phyloP scores from a whole-genome alignment of 2,329 filamentous ascomycete species.

The Arthrobotrys pseudoclavata region DNA sequence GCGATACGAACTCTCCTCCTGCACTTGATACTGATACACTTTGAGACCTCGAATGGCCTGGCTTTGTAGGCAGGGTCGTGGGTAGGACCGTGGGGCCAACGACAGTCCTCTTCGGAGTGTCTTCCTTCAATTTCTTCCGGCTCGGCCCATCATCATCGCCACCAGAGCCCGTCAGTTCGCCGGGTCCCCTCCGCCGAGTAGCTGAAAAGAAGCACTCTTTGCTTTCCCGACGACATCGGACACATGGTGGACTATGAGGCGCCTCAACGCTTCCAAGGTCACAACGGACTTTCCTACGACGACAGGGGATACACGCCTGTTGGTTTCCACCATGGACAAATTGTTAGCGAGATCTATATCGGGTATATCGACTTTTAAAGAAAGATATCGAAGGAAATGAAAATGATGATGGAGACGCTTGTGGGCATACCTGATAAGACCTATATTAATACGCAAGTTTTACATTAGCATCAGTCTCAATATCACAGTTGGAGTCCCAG shows the following conservation, averaged over 20 bases:
- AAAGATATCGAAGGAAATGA: not conserved
- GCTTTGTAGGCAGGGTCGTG: constrained; percentile 70
- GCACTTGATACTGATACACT: constrained; percentile 49
- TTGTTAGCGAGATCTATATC: constrained; percentile 26
- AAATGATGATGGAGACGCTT: not conserved
- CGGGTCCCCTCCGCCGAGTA: constrained; percentile 83
- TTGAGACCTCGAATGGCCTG: constrained; percentile 63
- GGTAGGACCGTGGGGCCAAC: constrained; percentile 55
- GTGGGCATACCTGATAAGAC: constrained; percentile 54
- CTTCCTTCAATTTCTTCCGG: constrained; percentile 59
- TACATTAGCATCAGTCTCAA: constrained; percentile 37
- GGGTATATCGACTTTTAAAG: constrained; percentile 13
- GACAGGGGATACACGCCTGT: constrained; percentile 70
- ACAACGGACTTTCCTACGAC: constrained; percentile 72
- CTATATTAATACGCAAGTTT: constrained; percentile 27
- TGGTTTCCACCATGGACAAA: not conserved
- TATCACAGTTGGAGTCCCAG: not conserved
- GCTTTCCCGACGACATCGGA: constrained; percentile 91
- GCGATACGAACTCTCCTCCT: constrained; percentile 63
- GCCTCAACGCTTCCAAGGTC: constrained; percentile 84
- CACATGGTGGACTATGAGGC: constrained; percentile 92
- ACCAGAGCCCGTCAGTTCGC: constrained; percentile 73
- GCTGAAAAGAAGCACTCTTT: constrained; percentile 98
- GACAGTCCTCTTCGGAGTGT: constrained; percentile 42
- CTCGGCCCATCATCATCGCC: constrained; percentile 65